Base-by-base conservation (phyloP, 495 filamentous ascomycete species). In the Rusavskia elegans region DNA sequence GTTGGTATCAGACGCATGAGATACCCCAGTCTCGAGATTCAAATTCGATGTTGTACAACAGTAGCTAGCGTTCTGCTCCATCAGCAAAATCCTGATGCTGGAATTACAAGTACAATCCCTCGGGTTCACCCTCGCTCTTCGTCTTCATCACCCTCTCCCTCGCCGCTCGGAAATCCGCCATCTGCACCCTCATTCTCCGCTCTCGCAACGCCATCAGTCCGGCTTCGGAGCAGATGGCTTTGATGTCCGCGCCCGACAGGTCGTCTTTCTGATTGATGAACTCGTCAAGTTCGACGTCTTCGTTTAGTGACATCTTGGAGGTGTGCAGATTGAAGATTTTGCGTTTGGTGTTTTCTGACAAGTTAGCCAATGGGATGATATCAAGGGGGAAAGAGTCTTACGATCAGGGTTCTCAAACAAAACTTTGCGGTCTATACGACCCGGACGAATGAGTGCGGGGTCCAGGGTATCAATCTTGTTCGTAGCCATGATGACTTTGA, bases 301-400 rank as follows among this genome's bases (percentile, higher is more conserved):
- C 80, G 62, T 84, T 85, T 41, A 97, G 78, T 14, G 85, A 93
- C 92, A 99, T 99, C 78, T 99, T 99, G 60, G 85, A 89, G 17
- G 92, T 99, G 70, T 99, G 92, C n/a, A 99, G 81, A 23, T 83
- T 87, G 71, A 99, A 99, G 63, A 99, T 99, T 81, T 98, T 99
- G 73, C 89, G 87, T 77, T 99, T 99, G 50, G 92, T 99, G 68
- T 88, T 89, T 77, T 97, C 81, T 85, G 57, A 42, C 57, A 29
- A 23, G 56, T 77, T 66, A 74, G 68, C 51, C 45, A 51, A 8
- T 32, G n/a, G 27, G 13, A 17, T 45, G 8, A n/a, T 14, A 2
- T 2, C 37, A 23, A 17, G 9, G 37, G 4, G 44, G 32, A 1
- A 32, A 37, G 25, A 52, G n/a, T 69, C 80, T 68, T 71, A 85